Evolutionary conservation across 176 grass and related monocot species (phyloP), one percentile per base, ranked within the genome.

Genomic region (Triticum dicoccoides): DNA sequence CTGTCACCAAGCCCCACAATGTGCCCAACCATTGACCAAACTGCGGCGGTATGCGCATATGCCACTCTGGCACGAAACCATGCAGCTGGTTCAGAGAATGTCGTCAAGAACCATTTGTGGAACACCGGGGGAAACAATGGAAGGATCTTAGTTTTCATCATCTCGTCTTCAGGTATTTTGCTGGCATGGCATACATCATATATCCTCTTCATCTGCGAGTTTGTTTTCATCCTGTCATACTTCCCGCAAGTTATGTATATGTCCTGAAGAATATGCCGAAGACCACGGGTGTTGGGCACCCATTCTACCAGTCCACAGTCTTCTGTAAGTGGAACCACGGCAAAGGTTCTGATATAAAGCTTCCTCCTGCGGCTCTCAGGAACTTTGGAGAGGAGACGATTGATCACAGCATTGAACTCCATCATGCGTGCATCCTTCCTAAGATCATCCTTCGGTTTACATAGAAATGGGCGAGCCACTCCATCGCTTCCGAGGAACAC

Each of bases 1-100:
- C 93, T 89, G 54, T 98, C 96, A 44, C 96, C 96, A 21, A 98
- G 94, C 33, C 97, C 94, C 21, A 98, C 97, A 66, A 98, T 98
- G 82, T 98, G 97, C 52, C 96, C 97, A 49, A 96, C 97, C 97
- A 98, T 98, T 11, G 97, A 98, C 97, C 97, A 98, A 17, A 96
- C 97, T 23, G 97, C 97, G 0, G 92, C 89, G 21, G 97, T 94
- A 82, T 96, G 97, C 0, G 97, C 97, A 71, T 96, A 98, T 45
- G 97, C 93, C 77, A 96, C 72, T 73, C 97, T 96, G 45, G 90
- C 94, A 89, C 92, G 92, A 65, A 98, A 96, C 94, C 97, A 98
- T 61, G 97, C 92, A 51, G 97, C 97, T 80, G 97, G 97, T 79
- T 98, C 97, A n/a, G 97, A 98, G 71, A 98, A 98, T 20, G 94